phyloP scores from a whole-genome alignment of 805 yeast genomes.

The Scheffersomyces coipomensis region DNA sequence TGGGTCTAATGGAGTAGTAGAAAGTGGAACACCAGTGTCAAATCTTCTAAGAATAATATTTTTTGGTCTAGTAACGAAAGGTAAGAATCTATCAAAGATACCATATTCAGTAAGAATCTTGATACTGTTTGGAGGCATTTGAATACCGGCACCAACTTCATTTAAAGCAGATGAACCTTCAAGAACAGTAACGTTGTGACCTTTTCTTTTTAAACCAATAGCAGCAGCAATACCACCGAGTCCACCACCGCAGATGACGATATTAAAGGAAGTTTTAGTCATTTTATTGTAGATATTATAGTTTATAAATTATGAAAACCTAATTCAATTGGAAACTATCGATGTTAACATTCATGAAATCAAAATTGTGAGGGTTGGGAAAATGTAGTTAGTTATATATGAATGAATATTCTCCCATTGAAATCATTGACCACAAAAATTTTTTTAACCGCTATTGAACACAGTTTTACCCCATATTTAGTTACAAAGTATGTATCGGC shows the following conservation, averaged over 20 bases:
- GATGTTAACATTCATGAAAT: no score
- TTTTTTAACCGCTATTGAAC: no score
- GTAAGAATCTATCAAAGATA: conserved; percentile 10
- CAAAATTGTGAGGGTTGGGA: no score
- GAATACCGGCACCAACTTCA: conserved; percentile 33
- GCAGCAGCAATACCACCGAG: conserved; percentile 28
- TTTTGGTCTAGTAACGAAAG: conserved; percentile 13
- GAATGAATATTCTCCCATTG: no score
- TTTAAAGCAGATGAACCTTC: conserved; percentile 23
- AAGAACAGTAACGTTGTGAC: conserved; percentile 22
- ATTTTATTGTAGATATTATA: no score
- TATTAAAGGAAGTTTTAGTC: conserved; percentile 4
- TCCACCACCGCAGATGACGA: conserved; percentile 21
- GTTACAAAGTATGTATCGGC: no score
- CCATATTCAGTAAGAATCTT: conserved; percentile 21
- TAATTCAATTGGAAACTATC: no score
- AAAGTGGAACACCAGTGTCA: conserved; percentile 19
- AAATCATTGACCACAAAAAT: no score
- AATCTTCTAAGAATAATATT: conserved; percentile 12
- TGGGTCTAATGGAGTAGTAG: conserved; percentile 17
- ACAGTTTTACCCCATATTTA: no score
- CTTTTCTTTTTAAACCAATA: conserved; percentile 17
- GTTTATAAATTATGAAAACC: no score
- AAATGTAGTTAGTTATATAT: no score
- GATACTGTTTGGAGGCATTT: conserved; percentile 26